Conservation (phyloP, 2,329 filamentous ascomycete species). For the Scortechinia acanthostroma region DNA sequence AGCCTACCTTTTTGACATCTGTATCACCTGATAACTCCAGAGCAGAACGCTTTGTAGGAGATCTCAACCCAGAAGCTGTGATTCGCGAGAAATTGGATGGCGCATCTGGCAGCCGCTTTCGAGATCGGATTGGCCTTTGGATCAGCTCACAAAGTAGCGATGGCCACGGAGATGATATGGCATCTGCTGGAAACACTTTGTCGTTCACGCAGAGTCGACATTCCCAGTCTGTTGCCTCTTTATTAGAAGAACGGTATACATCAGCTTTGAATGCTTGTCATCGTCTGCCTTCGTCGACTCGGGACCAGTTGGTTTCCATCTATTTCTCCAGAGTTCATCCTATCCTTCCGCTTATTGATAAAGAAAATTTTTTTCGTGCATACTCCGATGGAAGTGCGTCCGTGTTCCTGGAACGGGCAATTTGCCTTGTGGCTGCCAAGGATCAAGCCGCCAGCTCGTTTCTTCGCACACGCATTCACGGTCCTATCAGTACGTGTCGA, state of each 20-base stretch:
- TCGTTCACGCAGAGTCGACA: not conserved
- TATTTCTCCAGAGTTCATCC: slow-evolving; percentile 25
- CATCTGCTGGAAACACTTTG: not conserved
- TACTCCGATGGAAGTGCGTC: slow-evolving; percentile 15
- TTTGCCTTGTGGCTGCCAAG: slow-evolving; percentile 29
- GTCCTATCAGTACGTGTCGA: slow-evolving; percentile 18
- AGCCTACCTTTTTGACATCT: no score
- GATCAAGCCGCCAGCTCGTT: slow-evolving; percentile 16
- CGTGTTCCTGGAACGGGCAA: slow-evolving; percentile 24
- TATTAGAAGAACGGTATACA: not conserved
- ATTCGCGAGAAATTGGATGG: slow-evolving; percentile 19
- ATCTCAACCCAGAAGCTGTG: slow-evolving; percentile 27
- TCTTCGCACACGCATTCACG: slow-evolving; percentile 17
- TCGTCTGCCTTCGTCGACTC: slow-evolving; percentile 17
- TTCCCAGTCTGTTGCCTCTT: not conserved
- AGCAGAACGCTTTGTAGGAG: slow-evolving; percentile 22
- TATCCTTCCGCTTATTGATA: slow-evolving; percentile 24
- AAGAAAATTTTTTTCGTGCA: slow-evolving; percentile 12
- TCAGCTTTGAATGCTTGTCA: slow-evolving; percentile 3
- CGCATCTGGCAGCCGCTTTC: slow-evolving; percentile 11
- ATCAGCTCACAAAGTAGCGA: slow-evolving; percentile 13
- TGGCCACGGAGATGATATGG: slow-evolving; percentile 4
- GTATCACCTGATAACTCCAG: not conserved
- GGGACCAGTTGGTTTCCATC: slow-evolving; percentile 18
- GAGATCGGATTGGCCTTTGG: slow-evolving; percentile 20